phyloP scores from a whole-genome alignment of 2,329 filamentous ascomycete genomes.

The Aspergillus sp. region DNA sequence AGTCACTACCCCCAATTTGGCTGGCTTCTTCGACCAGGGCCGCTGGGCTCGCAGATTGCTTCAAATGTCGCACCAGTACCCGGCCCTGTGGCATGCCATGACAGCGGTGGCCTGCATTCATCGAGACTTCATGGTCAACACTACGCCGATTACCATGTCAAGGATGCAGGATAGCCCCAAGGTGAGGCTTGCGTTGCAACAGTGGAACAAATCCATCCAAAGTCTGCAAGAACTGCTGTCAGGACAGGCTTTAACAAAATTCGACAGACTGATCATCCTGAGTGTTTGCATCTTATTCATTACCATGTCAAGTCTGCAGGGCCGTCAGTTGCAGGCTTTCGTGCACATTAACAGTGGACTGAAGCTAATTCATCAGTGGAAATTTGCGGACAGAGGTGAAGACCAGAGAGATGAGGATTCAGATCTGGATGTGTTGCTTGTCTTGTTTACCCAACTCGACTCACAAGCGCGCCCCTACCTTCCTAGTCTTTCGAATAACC shows the following conservation, averaged over 20 bases:
- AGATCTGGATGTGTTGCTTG: background rate
- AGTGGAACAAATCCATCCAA: conserved; percentile 6
- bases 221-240: background rate
- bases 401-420: background rate
- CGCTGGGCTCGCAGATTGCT: background rate
- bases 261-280: conserved; percentile 3
- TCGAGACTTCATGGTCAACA: background rate
- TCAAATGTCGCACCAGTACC: conserved; percentile 4
- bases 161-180: background rate
- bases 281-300: conserved; percentile 9
- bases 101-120: conserved; percentile 9
- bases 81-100: conserved; percentile 9
- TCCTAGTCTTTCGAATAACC: too few species aligned
- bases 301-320: conserved; percentile 6
- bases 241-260: background rate
- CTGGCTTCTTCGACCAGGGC: conserved; percentile 1
- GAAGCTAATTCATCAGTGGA: conserved; percentile 8
- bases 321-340: conserved; percentile 7
- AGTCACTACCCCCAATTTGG: background rate
- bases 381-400: background rate
- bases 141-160: background rate
- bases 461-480: conserved; percentile 10
- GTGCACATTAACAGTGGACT: conserved; percentile 11
- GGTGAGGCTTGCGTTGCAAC: background rate
- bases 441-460: conserved; percentile 4